Conservation (phyloP, 2,329 filamentous ascomycete genomes). For the Talaromyces sp. region DNA sequence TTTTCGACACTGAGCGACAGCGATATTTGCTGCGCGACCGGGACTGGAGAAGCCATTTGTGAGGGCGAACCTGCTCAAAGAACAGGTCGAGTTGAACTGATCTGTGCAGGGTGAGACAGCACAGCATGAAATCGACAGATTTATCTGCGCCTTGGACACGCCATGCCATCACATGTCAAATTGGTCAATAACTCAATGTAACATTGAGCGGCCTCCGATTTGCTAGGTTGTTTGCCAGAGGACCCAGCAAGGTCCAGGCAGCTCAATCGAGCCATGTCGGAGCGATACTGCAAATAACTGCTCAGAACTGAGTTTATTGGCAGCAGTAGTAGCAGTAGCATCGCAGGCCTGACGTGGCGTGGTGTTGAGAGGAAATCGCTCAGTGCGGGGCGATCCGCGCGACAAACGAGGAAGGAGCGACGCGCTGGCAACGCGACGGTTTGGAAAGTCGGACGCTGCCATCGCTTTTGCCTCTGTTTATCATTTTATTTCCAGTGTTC, state of each 20-base stretch:
- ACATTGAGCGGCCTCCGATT: background rate
- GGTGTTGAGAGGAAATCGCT: background rate
- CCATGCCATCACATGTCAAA: background rate
- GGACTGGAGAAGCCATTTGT: background rate
- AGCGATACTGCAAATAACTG: background rate
- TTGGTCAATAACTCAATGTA: too few relatives aligned
- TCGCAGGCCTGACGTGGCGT: background rate
- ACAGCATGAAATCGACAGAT: background rate
- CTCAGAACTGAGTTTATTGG: background rate
- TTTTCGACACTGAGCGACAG: slow-evolving; percentile 8
- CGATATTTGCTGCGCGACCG: slow-evolving; percentile 7
- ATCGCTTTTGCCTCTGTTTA: too few relatives aligned
- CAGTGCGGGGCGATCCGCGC: background rate
- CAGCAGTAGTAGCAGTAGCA: background rate
- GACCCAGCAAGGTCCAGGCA: too few relatives aligned
- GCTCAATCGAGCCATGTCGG: background rate
- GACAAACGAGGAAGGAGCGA: background rate
- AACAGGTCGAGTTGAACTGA: background rate
- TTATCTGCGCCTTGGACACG: background rate
- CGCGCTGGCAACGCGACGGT: background rate
- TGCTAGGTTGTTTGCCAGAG: background rate
- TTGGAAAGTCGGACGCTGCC: too few relatives aligned
- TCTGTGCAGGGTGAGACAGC: background rate
- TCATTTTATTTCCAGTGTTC: too few relatives aligned
- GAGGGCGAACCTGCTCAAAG: background rate